Percentiles rank a stretch among this genome's conserved stretches.
These are phyloP conservation scores for Beauveria asiatica DNA, from an alignment of 2,329 filamentous ascomycete genomes.

Conservation along the genomic window DNA sequence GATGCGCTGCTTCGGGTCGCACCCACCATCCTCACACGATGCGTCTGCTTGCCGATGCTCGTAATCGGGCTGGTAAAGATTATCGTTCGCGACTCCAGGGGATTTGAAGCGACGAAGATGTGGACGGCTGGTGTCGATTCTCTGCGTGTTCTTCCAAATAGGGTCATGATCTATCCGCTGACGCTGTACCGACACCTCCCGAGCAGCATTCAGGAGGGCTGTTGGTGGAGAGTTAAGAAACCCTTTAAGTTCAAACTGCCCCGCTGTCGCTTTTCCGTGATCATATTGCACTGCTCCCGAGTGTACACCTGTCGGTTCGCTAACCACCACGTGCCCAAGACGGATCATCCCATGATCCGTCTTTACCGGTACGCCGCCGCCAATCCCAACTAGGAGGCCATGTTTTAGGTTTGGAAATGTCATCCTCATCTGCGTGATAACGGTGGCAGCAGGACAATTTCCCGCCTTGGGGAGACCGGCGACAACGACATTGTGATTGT, in stretches of 20 bases:
- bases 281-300: slow-evolving; percentile 16
- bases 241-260: slow-evolving; percentile 15
- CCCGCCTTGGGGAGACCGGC: slow-evolving; percentile 23
- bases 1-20: slow-evolving; percentile 8
- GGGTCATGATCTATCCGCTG: slow-evolving; percentile 5
- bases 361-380: slow-evolving; percentile 15
- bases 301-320: slow-evolving; percentile 13
- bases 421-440: slow-evolving; percentile 24
- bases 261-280: slow-evolving; percentile 14
- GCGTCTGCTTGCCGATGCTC: neutral
- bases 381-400: slow-evolving; percentile 18
- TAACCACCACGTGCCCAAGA: slow-evolving; percentile 18
- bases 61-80: slow-evolving; percentile 11
- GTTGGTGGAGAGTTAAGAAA: slow-evolving; percentile 11
- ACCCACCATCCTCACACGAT: slow-evolving; percentile 12
- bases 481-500: slow-evolving; percentile 25
- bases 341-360: slow-evolving; percentile 16
- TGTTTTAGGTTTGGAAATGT: slow-evolving; percentile 23
- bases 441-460: slow-evolving; percentile 21
- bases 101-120: slow-evolving; percentile 7
- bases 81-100: slow-evolving; percentile 10
- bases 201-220: slow-evolving; percentile 14
- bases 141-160: slow-evolving; percentile 7
- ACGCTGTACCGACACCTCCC: slow-evolving; percentile 8
- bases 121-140: slow-evolving; percentile 3